Evolutionary conservation across 75 land plant species (phyloP).

Genomic region (Chamaecyparis obtusa): DNA sequence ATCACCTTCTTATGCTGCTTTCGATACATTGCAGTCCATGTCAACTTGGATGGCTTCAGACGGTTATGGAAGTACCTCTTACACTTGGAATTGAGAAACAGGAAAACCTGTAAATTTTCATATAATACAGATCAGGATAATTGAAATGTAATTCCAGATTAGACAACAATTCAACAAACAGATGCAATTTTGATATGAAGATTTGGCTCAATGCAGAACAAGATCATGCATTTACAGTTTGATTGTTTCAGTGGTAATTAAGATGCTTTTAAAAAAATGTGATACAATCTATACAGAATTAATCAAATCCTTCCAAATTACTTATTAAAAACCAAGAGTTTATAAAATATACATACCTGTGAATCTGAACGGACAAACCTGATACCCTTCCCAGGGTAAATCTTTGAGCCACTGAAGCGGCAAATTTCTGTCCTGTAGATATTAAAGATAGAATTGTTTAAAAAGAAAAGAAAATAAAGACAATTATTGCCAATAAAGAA

Average conservation of each 20-base stretch:
- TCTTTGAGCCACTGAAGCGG: constrained; percentile 69
- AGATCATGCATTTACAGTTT: too few species aligned
- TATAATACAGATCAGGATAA: background rate
- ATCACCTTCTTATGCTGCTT: constrained; percentile 53
- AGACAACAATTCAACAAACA: background rate
- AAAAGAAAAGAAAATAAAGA: too few species aligned
- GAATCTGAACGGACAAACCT: constrained; percentile 51
- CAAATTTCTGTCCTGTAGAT: constrained; percentile 55
- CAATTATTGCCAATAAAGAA: too few species aligned
- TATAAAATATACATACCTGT: constrained; percentile 23
- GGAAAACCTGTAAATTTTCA: constrained; percentile 38
- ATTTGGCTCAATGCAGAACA: background rate
- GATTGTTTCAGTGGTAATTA: too few species aligned
- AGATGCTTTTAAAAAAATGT: background rate
- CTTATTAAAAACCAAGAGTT: background rate
- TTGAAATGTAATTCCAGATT: background rate
- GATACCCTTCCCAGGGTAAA: constrained; percentile 69
- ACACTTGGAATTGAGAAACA: constrained; percentile 75
- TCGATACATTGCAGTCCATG: constrained; percentile 66
- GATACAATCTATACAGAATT: constrained; percentile 11
- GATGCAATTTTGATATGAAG: background rate
- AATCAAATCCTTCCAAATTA: constrained; percentile 21
- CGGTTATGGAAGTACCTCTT: constrained; percentile 81
- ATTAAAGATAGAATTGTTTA: background rate
- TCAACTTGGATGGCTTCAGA: constrained; percentile 72